Base-by-base conservation (phyloP, 2,329 filamentous ascomycete species). In the Rhinocladiella similis region DNA sequence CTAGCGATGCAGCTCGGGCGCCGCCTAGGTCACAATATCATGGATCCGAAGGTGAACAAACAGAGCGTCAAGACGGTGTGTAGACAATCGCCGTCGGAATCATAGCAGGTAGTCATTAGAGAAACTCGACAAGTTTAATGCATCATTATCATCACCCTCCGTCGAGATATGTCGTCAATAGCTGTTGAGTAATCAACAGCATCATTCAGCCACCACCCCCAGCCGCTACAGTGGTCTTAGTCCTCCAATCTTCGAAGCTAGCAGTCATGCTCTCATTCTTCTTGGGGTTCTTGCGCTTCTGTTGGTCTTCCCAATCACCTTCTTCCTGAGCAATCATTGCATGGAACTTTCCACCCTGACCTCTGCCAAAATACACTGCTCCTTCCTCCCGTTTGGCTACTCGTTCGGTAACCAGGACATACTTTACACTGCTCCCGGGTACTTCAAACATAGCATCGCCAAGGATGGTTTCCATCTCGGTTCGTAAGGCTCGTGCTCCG, bases 401-500 rank as follows among this genome's bases (percentile, higher is more conserved):
- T 1, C 76, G 81, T 68, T 91, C 86, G 0, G 87, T 90, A 41
- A 92, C 83, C 7, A 91, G 78, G 1, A 91, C 87, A 64, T 88
- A 90, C 19, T 88, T 84, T 63, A 87, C 86, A 3, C 75, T 79
- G 10, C 78, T 80, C 3, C 79, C 79, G 33, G 90, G 90, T 0
- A 87, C 86, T 66, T 91, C 87, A 68, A 90, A 93, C 83, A 92
- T 92, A 29, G 89, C 85, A 70, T 92, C 89, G 3, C 85, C 86
- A 10, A 93, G 76, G 6, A 93, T 83, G 2, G 86, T 82, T 71
- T 93, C 90, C 80, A 93, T 86, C 67, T 91, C 88, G 70, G 90
- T 90, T 66, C 90, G 87, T 14, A 94, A 74, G 0, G 86, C 90
- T 36, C 90, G 80, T 1, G 90, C 90, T 2, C 94, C 94, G 0